Percentiles rank a stretch among this genome's conserved stretches.
Conservation (phyloP, 2,329 filamentous ascomycete genomes). For the Fusarium marasasianum region DNA sequence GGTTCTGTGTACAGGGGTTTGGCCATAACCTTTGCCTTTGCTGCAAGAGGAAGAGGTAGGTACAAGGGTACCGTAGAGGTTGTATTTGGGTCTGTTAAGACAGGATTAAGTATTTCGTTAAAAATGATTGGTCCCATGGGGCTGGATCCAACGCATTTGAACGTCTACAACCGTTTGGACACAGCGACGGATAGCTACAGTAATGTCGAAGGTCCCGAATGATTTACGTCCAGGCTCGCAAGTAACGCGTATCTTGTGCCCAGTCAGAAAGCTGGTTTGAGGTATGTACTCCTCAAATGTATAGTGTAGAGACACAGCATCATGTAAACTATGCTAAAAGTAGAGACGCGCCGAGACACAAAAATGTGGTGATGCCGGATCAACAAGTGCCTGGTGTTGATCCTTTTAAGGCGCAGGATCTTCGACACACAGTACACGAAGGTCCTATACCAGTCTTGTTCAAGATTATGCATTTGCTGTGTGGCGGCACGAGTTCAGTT, state of each 20-base stretch:
- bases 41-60: background rate
- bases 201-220: background rate
- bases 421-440: conserved; percentile 5
- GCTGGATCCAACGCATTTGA: conserved; percentile 3
- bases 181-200: conserved; percentile 20
- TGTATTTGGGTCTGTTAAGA: background rate
- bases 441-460: background rate
- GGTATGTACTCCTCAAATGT: background rate
- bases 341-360: background rate
- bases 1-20: background rate
- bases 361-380: background rate
- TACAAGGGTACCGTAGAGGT: conserved; percentile 1
- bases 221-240: background rate
- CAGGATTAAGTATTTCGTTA: background rate
- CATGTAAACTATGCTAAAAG: background rate
- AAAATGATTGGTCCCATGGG: conserved; percentile 25
- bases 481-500: background rate
- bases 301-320: background rate
- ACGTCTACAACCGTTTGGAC: background rate
- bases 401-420: background rate
- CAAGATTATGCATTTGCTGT: background rate
- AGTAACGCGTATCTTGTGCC: background rate
- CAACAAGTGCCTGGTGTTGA: conserved; percentile 2
- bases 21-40: background rate
- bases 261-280: conserved; percentile 11